Base-by-base conservation (phyloP, 768 basidiomycete species). In the Termitomyces sp. region DNA sequence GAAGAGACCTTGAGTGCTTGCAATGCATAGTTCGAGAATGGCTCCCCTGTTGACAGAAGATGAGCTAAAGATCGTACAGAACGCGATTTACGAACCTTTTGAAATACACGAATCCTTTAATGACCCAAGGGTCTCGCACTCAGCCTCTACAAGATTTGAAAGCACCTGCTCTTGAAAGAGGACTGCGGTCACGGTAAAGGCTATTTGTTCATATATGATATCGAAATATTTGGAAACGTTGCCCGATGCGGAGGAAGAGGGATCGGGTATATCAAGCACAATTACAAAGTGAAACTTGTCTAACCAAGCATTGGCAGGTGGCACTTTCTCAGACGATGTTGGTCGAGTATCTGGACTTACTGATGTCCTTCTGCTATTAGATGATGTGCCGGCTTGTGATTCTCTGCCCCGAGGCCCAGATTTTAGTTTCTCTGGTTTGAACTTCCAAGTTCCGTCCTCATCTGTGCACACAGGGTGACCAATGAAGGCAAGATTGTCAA, bases 381-480 rank as follows among this genome's bases (percentile, higher is more conserved):
- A 63, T 4, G 72, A 70, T n/a, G 68, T 60, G 10, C 68, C 69
- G 47, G 61, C 79, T 56, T 79, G 77, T 8, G 80, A 77, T 43
- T 82, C 85, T 26, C 87, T 72, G 36, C 85, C 87, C 57, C 86
- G 75, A 24, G 80, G 76, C 38, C 70, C 74, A 43, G 72, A 59
- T 63, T 82, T 82, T 52, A 67, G 62, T 61, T 80, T 84, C 64
- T 88, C 87, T n/a, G 76, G 75, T 66, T 80, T 84, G 69, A 91
- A 91, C 42, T 77, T 75, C 93, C 94, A 94, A 14, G 67, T 76
- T 1, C 88, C 90, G 63, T 88, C 86, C 30, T 75, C 65, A 53
- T 90, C 88, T 12, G 82, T 83, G 67, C 88, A 90, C 2, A 98
- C 94, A 1, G 96, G 97, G 69, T 98, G 95, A 0, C 97, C 97